Base-by-base conservation (phyloP, 371 early-diverging fungal genomes). In the Mortierella sp. region DNA sequence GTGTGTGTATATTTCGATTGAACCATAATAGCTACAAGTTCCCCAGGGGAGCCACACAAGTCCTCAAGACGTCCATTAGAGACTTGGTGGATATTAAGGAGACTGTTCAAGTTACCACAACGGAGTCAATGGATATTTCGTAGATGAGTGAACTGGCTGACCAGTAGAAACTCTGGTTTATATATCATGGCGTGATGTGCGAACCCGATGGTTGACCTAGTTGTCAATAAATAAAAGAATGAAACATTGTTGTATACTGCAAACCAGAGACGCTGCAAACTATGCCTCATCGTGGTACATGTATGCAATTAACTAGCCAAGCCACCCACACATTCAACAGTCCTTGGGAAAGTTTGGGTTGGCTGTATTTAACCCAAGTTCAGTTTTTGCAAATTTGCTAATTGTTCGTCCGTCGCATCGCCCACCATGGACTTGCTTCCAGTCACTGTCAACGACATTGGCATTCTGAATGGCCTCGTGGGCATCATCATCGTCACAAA, bases 401-500 rank as follows among this genome's bases (percentile, higher is more conserved):
- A 48, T 48, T 48, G 13, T 48, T 48, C 13, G 16, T 19, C 16
- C 22, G 55, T 36, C 41, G 55, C 50, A 47, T 28, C 47, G 48
- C 58, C 59, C 48, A 59, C 59, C 50, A 68, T 68, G 68, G 68
- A 68, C 61, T 52, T 68, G 41, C 61, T 68, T 3, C 52, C 68
- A 22, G 68, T 68, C 68, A 68, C 50, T 58, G 43, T 50, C 45
- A 53, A 69, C 62, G 69, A 58, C 53, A 52, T 65, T 24, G 67
- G 57, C 47, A 81, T 62, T 52, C 63, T 72, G 76, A 65, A 76
- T 67, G 73, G 76, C 63, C 76, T 81, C 21, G 82, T 76, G 22
- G 76, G 82, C 72, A 88, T 94, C 43, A 77, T 94, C 69, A 84
- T 94, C 41, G 91, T 92, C 38, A 88, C 90, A 50, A 90, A 90